Base-by-base conservation (phyloP, 805 yeast genomes). In the Kazachstania martiniae region DNA sequence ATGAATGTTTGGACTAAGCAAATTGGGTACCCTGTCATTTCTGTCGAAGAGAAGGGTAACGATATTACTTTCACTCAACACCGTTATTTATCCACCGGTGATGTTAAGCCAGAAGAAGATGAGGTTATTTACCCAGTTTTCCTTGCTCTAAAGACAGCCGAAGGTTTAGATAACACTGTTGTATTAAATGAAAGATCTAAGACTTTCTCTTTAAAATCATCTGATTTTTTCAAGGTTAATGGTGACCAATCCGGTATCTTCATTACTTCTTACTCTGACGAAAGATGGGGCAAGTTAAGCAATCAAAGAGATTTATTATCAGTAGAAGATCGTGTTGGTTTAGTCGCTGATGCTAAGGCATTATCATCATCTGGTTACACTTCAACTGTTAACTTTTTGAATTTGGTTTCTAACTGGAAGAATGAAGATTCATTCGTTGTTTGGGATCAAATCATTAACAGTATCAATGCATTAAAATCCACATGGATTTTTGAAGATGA, bases 261-360 rank as follows among this genome's bases (percentile, higher is more conserved):
- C 59, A 68, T 87, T 44, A 78, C 85, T 28, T 72, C 74, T 28
- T 81, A 82, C 56, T 58, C 78, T 12, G 65, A 73, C 25, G 74
- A 69, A 26, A 74, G 86, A 53, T 75, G 86, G 76, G 59, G 63
- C 33, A 74, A 74, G 51, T 65, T 81, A 44, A 84, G 84, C 35
- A 51, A 68, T 38, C 67, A 66, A 25, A 63, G 63, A 10, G 73
- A 74, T 25, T 59, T 67, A 44, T 65, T 81, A 44, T 66, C 83
- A n/a, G 79, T 76, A 31, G 81, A 77, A 51, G 91, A 81, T 58
- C 72, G 84, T 57, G 74, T 77, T 35, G 87, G 86, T 26, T 66
- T 79, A 43, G 78, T 80, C 31, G 80, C 86, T n/a, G 93, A 81
- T 58, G 82, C 83, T 13, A 72, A 70, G 35, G 69, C 84, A 8